These are phyloP conservation scores for Volvox carteri DNA, from an alignment of 163 green algal species.

Conservation along the genomic window DNA sequence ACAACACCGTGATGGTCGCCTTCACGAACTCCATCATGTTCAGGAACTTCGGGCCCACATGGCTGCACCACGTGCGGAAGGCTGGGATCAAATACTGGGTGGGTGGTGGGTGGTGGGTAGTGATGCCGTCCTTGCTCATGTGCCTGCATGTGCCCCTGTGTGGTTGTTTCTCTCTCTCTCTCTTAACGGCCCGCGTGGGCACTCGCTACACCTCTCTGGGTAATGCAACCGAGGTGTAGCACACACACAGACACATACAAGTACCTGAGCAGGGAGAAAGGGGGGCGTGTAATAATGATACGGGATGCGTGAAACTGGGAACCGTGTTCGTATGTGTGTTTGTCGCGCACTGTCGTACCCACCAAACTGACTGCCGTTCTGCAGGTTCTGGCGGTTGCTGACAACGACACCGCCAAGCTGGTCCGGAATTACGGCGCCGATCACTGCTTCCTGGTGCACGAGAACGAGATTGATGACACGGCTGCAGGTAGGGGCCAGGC, in stretches of 20 bases:
- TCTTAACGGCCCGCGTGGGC: too few species aligned
- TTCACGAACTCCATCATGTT: slow-evolving; percentile 61
- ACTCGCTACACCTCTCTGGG: too few species aligned
- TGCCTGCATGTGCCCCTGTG: too few species aligned
- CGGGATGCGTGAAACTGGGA: not conserved
- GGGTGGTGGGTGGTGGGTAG: not conserved
- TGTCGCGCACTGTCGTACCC: too few species aligned
- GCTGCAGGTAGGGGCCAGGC: slow-evolving; percentile 51
- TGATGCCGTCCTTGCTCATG: too few species aligned
- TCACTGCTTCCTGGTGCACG: slow-evolving; percentile 59
- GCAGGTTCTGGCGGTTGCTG: slow-evolving; percentile 48
- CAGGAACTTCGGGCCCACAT: slow-evolving; percentile 56
- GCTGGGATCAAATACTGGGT: slow-evolving; percentile 63
- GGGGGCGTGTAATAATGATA: too few species aligned
- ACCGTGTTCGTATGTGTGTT: too few species aligned
- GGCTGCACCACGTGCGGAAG: slow-evolving; percentile 53
- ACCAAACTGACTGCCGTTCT: too few species aligned
- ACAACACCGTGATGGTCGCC: slow-evolving; percentile 47
- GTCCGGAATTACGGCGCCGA: slow-evolving; percentile 34
- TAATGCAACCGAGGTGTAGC: too few species aligned
- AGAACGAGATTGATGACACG: slow-evolving; percentile 59
- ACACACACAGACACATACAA: too few species aligned
- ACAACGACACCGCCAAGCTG: slow-evolving; percentile 55
- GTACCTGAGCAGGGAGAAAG: too few species aligned
- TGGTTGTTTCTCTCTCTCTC: too few species aligned